A percentile compares a stretch with the other conserved stretches of the same genome.
These are phyloP conservation scores for Xylaria cubensis DNA, from an alignment of 495 filamentous ascomycete genomes.

Conservation along the genomic window DNA sequence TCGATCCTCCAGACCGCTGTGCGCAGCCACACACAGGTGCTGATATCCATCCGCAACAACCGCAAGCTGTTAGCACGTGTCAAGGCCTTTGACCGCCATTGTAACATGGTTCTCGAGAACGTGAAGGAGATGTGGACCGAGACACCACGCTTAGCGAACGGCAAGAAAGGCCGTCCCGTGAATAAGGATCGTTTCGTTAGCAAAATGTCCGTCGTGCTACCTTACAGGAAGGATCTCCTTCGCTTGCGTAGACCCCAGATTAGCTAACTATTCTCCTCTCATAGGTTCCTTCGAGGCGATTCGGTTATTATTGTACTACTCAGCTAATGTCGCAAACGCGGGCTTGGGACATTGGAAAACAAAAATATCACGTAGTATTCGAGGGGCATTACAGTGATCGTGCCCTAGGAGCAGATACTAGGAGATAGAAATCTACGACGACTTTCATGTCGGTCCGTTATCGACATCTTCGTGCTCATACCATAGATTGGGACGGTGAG, in stretches of 20 bases:
- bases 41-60: conserved; percentile 89
- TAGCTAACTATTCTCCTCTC: conserved; percentile 24
- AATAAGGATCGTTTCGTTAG: conserved; percentile 99
- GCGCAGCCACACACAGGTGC: conserved; percentile 81
- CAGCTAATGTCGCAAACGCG: conserved; percentile 58
- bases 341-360: neutral
- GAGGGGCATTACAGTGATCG: neutral
- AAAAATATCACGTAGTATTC: conserved; percentile 10
- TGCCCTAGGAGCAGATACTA: neutral
- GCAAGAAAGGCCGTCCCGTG: conserved; percentile 86
- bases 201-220: conserved; percentile 77
- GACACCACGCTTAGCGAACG: conserved; percentile 74
- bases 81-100: conserved; percentile 60
- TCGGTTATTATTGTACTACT: conserved; percentile 92
- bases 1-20: conserved; percentile 95
- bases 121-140: conserved; percentile 99
- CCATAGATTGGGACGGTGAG: conserved; percentile 11
- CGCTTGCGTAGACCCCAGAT: neutral
- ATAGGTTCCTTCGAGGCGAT: conserved; percentile 91
- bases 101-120: conserved; percentile 96
- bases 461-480: conserved; percentile 17
- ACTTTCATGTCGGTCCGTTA: neutral
- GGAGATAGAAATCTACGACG: conserved; percentile 9
- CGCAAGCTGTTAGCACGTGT: conserved; percentile 74
- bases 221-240: neutral